These are phyloP conservation scores for Apiotrichum mycotoxinovorans DNA, from an alignment of 1,284 basidiomycete genomes.

Conservation along the genomic window DNA sequence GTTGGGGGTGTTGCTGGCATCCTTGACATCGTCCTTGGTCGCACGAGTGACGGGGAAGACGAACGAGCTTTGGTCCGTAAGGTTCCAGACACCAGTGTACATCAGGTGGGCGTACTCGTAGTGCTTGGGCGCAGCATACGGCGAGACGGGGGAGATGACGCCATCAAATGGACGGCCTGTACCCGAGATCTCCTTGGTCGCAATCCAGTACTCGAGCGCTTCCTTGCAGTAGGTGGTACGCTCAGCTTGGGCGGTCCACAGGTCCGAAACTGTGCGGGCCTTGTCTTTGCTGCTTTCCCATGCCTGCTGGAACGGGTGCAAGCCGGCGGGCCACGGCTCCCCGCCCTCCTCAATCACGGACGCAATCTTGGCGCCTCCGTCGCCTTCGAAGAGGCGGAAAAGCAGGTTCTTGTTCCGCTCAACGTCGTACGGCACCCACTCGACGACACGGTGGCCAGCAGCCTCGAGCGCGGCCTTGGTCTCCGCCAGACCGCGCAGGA, in stretches of 20 bases:
- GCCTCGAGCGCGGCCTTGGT: conserved; percentile 59
- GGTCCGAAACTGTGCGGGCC: conserved; percentile 27
- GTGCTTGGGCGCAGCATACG: conserved; percentile 29
- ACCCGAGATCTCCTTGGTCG: conserved; percentile 25
- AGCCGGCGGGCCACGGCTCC: conserved; percentile 35
- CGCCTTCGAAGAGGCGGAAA: conserved; percentile 34
- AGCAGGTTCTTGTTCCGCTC: conserved; percentile 23
- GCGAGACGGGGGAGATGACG: conserved; percentile 33
- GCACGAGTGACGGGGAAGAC: conserved; percentile 65
- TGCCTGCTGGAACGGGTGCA: conserved; percentile 23
- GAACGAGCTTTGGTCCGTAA: conserved; percentile 47
- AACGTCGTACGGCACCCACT: conserved; percentile 39
- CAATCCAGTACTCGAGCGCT: conserved; percentile 35
- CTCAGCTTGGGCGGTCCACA: conserved; percentile 35
- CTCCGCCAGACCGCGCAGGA: conserved; percentile 60
- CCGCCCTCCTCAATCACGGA: conserved; percentile 20
- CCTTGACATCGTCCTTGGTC: conserved; percentile 52
- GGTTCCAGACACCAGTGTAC: conserved; percentile 45
- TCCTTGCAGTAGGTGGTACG: conserved; percentile 30
- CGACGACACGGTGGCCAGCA: conserved; percentile 61
- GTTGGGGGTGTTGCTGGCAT: conserved; percentile 33
- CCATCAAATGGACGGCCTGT: conserved; percentile 42
- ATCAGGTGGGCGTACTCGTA: conserved; percentile 29
- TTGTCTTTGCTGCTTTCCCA: conserved; percentile 10
- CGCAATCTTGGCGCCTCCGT: conserved; percentile 42